These are phyloP conservation scores for Agaricus blazei DNA, from an alignment of 768 basidiomycete species.

Conservation along the genomic window DNA sequence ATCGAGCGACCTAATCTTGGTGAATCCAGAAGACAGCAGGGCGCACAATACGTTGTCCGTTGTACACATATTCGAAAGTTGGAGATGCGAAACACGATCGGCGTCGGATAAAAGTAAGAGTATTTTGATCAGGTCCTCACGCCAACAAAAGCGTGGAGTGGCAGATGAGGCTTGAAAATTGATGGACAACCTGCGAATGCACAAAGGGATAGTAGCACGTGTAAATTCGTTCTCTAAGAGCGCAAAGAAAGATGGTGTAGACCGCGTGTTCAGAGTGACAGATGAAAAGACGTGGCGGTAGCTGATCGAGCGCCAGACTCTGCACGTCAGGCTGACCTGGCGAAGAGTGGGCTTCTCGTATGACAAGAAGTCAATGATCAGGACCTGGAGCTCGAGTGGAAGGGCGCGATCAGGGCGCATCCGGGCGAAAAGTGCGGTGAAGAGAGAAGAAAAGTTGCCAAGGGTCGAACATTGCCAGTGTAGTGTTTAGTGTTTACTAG, in stretches of 20 bases:
- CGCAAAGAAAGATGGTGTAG: constrained; percentile 12
- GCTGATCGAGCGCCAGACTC: constrained; percentile 18
- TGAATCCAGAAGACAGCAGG: neutral
- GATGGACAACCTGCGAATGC: constrained; percentile 1
- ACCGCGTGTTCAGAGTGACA: constrained; percentile 12
- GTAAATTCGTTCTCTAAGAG: constrained; percentile 12
- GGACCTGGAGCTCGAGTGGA: constrained; percentile 20
- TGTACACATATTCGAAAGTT: neutral
- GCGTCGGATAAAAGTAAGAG: neutral
- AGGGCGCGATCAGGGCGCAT: neutral
- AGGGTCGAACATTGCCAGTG: neutral
- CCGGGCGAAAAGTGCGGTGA: neutral
- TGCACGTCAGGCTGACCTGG: constrained; percentile 16
- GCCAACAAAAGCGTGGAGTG: neutral
- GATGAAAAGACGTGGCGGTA: constrained; percentile 16
- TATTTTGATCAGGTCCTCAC: neutral
- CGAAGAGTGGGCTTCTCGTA: constrained; percentile 12
- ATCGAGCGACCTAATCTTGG: neutral
- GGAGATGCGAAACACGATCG: neutral
- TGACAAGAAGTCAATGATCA: constrained; percentile 17
- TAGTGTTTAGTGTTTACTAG: neutral
- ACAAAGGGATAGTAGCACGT: neutral
- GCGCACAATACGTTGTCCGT: neutral
- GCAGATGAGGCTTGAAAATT: neutral
- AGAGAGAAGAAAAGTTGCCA: neutral